These are phyloP conservation scores for Pichia sp. DNA, from an alignment of 1,139 yeast genomes.

Conservation along the genomic window DNA sequence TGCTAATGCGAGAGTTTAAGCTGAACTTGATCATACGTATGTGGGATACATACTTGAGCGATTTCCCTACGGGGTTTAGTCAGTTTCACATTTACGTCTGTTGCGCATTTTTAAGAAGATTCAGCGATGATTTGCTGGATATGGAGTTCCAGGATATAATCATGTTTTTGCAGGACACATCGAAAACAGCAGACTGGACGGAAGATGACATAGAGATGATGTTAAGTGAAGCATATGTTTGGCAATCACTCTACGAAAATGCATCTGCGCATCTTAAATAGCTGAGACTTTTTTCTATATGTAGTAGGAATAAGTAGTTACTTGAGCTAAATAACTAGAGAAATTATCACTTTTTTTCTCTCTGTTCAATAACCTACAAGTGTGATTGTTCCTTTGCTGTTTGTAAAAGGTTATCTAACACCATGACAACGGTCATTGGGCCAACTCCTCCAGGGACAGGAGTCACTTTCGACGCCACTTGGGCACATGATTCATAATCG, in stretches of 20 bases:
- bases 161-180: conserved; percentile 73
- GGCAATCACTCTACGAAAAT: conserved; percentile 90
- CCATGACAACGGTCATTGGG: conserved; percentile 86
- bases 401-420: conserved; percentile 62
- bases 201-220: conserved; percentile 88
- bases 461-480: conserved; percentile 56
- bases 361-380: conserved; percentile 10
- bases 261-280: conserved; percentile 73
- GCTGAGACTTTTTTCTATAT: neutral
- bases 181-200: conserved; percentile 83
- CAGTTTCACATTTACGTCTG: conserved; percentile 96
- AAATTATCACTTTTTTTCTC: neutral
- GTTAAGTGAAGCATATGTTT: conserved; percentile 91
- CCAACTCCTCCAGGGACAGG: conserved; percentile 92
- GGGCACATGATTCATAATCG: conserved; percentile 54
- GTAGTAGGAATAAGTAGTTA: neutral
- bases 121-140: conserved; percentile 70
- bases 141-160: conserved; percentile 95
- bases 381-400: conserved; percentile 44
- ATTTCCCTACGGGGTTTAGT: conserved; percentile 82
- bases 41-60: conserved; percentile 98
- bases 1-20: conserved; percentile 87
- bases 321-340: neutral
- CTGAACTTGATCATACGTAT: conserved; percentile 77
- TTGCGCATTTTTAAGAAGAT: conserved; percentile 92